Conservation (phyloP, 768 basidiomycete genomes). For the Podaxis sp. region DNA sequence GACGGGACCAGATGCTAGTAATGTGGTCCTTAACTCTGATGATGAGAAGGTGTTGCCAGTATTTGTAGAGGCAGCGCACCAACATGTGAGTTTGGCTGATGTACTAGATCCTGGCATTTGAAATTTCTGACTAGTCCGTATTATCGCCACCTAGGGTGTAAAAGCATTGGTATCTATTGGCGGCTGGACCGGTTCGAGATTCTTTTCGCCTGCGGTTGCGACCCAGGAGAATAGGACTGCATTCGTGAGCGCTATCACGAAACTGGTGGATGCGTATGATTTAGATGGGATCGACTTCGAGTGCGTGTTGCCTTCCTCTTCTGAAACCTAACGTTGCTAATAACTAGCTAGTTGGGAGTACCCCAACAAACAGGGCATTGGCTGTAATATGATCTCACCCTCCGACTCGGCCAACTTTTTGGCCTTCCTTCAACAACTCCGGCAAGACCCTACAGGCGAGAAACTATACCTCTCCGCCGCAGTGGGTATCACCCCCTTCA, state of each 20-base stretch:
- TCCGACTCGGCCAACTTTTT: slow-evolving; percentile 77
- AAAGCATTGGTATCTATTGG: slow-evolving; percentile 60
- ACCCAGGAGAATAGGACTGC: slow-evolving; percentile 50
- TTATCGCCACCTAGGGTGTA: slow-evolving; percentile 42
- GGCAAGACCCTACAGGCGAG: slow-evolving; percentile 43
- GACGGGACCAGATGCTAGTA: slow-evolving; percentile 26
- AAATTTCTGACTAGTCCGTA: too few species aligned
- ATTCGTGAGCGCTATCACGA: slow-evolving; percentile 53
- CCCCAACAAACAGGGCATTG: slow-evolving; percentile 61
- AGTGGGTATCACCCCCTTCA: slow-evolving; percentile 34
- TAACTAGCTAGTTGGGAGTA: slow-evolving; percentile 67
- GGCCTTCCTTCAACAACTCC: slow-evolving; percentile 68
- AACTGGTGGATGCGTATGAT: slow-evolving; percentile 42
- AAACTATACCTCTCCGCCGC: slow-evolving; percentile 55
- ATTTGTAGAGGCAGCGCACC: slow-evolving; percentile 49
- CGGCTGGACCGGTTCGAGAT: slow-evolving; percentile 62
- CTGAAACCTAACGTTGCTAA: background rate
- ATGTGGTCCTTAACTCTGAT: slow-evolving; percentile 32
- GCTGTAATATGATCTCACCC: slow-evolving; percentile 56
- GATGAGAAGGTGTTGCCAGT: slow-evolving; percentile 42
- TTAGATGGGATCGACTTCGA: slow-evolving; percentile 59
- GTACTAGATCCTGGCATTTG: background rate
- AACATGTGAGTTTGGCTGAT: slow-evolving; percentile 29
- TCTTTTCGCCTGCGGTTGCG: slow-evolving; percentile 58
- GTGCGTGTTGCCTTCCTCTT: slow-evolving; percentile 23